Percentiles rank a stretch among this genome's conserved stretches.
Conservation (phyloP, 768 basidiomycete species). For the Hygrophoropsis aurantiaca region DNA sequence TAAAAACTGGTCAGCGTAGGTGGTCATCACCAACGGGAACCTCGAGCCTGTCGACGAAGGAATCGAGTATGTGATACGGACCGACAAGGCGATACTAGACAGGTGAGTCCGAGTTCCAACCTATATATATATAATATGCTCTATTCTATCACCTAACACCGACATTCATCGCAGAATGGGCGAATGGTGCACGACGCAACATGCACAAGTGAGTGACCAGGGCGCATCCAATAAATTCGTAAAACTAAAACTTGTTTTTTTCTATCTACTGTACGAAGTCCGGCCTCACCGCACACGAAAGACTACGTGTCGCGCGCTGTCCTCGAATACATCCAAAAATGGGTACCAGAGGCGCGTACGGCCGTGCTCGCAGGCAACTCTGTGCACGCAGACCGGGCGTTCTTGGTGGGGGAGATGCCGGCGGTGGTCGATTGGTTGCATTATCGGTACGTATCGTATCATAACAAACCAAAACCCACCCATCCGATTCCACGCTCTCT, state of each 20-base stretch:
- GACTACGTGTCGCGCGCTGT: constrained; percentile 61
- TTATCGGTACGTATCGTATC: constrained; percentile 54
- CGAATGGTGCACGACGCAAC: constrained; percentile 84
- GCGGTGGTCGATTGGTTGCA: constrained; percentile 77
- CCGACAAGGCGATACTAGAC: constrained; percentile 69
- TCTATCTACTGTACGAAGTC: constrained; percentile 47
- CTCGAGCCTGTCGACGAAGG: constrained; percentile 81
- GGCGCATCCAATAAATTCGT: neutral
- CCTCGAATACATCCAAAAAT: constrained; percentile 77
- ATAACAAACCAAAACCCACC: neutral
- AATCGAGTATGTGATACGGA: constrained; percentile 70
- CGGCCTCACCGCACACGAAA: constrained; percentile 67
- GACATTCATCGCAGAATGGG: constrained; percentile 62
- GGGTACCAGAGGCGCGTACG: constrained; percentile 66
- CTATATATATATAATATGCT: neutral
- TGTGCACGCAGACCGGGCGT: constrained; percentile 77
- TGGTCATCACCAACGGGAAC: constrained; percentile 86
- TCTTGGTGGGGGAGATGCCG: constrained; percentile 79
- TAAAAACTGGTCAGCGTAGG: constrained; percentile 36
- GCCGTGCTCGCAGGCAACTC: constrained; percentile 86
- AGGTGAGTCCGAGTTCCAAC: constrained; percentile 43
- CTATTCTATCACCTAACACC: neutral
- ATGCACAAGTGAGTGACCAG: constrained; percentile 56
- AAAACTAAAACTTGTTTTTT: neutral
- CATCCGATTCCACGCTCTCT: neutral